Percentiles rank a stretch among this genome's conserved stretches.
These are phyloP conservation scores for Datisca glomerata DNA, from an alignment of 306 rosid genomes.

Conservation along the genomic window DNA sequence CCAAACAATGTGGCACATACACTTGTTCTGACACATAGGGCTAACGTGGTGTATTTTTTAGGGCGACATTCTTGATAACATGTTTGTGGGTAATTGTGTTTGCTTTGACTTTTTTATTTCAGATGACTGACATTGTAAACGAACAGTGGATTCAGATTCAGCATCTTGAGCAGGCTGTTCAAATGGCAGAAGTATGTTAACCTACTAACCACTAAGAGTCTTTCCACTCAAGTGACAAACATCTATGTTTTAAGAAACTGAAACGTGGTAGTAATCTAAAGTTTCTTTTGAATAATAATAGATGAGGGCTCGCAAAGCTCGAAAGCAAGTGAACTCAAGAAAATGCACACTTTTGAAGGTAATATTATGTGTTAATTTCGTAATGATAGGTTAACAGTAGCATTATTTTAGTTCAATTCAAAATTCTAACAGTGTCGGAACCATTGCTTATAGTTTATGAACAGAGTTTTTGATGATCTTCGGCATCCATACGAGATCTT, in stretches of 20 bases:
- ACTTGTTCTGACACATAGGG: neutral
- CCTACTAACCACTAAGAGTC: conserved; percentile 1
- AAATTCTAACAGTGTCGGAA: neutral
- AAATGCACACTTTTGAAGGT: conserved; percentile 70
- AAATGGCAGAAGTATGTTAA: conserved; percentile 41
- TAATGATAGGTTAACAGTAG: neutral
- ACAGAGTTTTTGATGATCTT: conserved; percentile 28
- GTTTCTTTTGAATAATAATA: conserved; percentile 18
- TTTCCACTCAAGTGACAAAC: neutral
- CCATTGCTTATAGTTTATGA: conserved; percentile 32
- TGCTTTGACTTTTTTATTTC: conserved; percentile 18
- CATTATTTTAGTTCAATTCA: neutral
- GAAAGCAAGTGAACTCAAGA: conserved; percentile 21
- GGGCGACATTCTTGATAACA: no score
- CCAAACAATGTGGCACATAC: neutral
- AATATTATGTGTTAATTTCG: conserved; percentile 3
- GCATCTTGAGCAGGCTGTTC: conserved; percentile 97
- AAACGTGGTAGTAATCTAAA: conserved; percentile 7
- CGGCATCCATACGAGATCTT: conserved; percentile 16
- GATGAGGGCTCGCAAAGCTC: conserved; percentile 44
- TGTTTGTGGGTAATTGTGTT: conserved; percentile 1
- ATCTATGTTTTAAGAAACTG: neutral
- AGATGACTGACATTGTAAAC: conserved; percentile 61
- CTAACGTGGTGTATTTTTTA: neutral
- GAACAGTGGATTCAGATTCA: conserved; percentile 91